phyloP scores from a whole-genome alignment of 202 grass and related monocot genomes.

The Zoysia matrella region DNA sequence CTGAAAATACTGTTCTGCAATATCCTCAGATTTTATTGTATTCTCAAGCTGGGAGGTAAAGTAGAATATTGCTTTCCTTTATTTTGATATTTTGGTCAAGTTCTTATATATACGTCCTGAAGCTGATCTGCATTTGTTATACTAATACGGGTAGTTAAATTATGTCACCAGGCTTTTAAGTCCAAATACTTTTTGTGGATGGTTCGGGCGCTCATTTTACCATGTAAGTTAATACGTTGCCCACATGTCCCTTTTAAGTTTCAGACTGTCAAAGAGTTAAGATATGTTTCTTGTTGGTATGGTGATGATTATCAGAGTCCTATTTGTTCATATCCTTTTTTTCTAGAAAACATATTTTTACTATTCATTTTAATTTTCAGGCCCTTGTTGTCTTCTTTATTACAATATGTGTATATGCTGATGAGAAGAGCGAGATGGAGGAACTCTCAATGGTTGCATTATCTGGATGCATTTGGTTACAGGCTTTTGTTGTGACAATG shows the following conservation, averaged over 20 bases:
- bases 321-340: not conserved
- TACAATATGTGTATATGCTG: slow-evolving; percentile 63
- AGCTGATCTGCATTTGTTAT: slow-evolving; percentile 21
- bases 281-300: slow-evolving; percentile 4
- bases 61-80: not conserved
- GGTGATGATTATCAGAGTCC: not conserved
- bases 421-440: slow-evolving; percentile 81
- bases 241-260: slow-evolving; percentile 9
- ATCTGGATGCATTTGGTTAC: slow-evolving; percentile 92
- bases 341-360: not conserved
- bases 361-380: slow-evolving; percentile 49
- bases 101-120: not conserved
- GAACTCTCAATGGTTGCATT: slow-evolving; percentile 90
- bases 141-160: slow-evolving; percentile 24
- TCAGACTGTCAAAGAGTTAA: slow-evolving; percentile 9
- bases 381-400: slow-evolving; percentile 72
- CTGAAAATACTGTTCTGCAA: slow-evolving; percentile 68
- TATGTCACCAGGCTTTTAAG: slow-evolving; percentile 71
- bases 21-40: slow-evolving; percentile 81
- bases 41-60: slow-evolving; percentile 93
- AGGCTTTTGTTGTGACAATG: slow-evolving; percentile 84
- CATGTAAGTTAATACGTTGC: slow-evolving; percentile 68
- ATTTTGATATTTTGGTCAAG: slow-evolving; percentile 30
- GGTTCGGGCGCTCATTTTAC: slow-evolving; percentile 85
- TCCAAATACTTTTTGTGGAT: slow-evolving; percentile 82